A percentile compares a stretch with the other conserved stretches of the same genome.
phyloP scores from a whole-genome alignment of 169 alveolate genomes.

The Cryptosporidium tyzzeri region DNA sequence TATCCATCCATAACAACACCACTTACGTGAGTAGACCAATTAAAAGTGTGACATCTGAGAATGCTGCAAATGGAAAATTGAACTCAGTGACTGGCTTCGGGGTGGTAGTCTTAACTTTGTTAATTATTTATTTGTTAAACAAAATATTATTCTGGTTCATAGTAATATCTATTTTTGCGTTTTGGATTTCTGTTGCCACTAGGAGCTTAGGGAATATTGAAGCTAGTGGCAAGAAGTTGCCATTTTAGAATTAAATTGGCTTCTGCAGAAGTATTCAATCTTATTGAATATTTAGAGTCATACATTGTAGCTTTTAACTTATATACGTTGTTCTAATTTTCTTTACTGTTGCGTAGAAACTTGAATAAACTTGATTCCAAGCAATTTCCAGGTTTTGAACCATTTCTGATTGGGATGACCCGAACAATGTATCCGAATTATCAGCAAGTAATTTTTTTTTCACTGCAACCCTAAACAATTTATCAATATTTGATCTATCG shows the following conservation, averaged over 20 bases:
- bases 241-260: background rate
- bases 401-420: slow-evolving; percentile 59
- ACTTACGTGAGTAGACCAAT: background rate
- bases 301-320: background rate
- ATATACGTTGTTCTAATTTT: slow-evolving; percentile 38
- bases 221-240: background rate
- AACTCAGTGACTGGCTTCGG: slow-evolving; percentile 24
- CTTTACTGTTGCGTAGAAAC: slow-evolving; percentile 40
- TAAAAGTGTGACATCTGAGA: background rate
- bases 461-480: slow-evolving; percentile 50
- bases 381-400: slow-evolving; percentile 42
- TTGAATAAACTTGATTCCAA: slow-evolving; percentile 46
- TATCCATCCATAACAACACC: background rate
- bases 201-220: slow-evolving; percentile 1
- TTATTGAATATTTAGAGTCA: background rate
- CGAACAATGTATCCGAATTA: slow-evolving; percentile 23
- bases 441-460: slow-evolving; percentile 54
- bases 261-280: background rate
- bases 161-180: background rate
- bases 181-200: background rate
- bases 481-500: slow-evolving; percentile 14
- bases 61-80: background rate
- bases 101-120: slow-evolving; percentile 3
- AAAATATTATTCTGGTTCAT: slow-evolving; percentile 49
- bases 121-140: slow-evolving; percentile 25